Evolutionary conservation across 108 stramenopile genomes (phyloP), one percentile per base, ranked within the genome.

Genomic region (Ochromonas danica): DNA sequence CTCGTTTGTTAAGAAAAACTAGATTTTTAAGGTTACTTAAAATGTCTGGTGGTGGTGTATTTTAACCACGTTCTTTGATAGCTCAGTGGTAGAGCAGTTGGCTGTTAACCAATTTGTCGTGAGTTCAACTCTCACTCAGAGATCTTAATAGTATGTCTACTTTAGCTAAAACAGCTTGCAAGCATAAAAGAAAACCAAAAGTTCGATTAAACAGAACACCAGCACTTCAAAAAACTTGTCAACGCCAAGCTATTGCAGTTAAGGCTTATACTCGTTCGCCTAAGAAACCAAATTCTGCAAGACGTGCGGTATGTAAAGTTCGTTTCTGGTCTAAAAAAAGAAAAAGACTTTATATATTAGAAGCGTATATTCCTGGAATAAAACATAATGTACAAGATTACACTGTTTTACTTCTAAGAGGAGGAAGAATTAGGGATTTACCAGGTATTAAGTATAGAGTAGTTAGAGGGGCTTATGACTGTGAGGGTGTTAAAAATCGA

Each of bases 391-490:
- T 67, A 67, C 63, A 67, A 67, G 63, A 67, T 22, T 33, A 67
- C 31, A 31, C 63, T 31, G 31, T 67, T 67, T 22, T 67, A 31
- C 63, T 67, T 67, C 30, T 67, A 67, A 67, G 63, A 67, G 63
- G 63, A 67, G 63, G 63, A 67, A 67, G 63, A 67, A 33, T 67
- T 67, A 67, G 31, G 31, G 63, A 67, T 67, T 67, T 67, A 67
- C 63, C 63, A 31, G 63, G 63, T 31, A 33, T 67, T 67, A 22
- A 33, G 17, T 67, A 67, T 67, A 67, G 31, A 67, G 31, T 67
- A 31, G 31, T 67, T 67, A 67, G 63, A 67, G 63, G 63, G 31
- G 63, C 63, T 67, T 67, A 31, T 31, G 63, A 67, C 31, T 67
- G 63, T 67, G 31, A 22, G 17, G 63, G 63, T 31, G 63, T 67